Conservation (phyloP, 495 filamentous ascomycete genomes). For the Lophium mytilinum region DNA sequence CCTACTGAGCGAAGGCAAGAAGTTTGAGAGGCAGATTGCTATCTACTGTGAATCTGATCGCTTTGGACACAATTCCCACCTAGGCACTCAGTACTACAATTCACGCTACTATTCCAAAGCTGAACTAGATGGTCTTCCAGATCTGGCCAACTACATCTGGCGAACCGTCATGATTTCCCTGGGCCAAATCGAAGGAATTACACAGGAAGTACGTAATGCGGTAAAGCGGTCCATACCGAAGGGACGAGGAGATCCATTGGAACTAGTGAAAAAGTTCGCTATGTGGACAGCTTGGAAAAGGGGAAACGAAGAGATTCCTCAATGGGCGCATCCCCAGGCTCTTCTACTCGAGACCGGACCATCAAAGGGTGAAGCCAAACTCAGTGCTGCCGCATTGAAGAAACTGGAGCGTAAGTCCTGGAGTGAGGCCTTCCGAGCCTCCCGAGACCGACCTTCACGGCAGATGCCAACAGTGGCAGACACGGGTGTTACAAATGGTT, state of each 20-base stretch:
- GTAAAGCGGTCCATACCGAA: constrained; percentile 60
- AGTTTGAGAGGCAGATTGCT: constrained; percentile 47
- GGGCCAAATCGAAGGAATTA: constrained; percentile 54
- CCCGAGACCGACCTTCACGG: constrained; percentile 10
- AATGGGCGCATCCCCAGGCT: constrained; percentile 49
- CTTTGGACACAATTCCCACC: constrained; percentile 42
- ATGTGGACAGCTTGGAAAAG: constrained; percentile 70
- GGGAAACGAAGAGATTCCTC: constrained; percentile 57
- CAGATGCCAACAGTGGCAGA: constrained; percentile 4
- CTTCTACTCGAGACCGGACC: constrained; percentile 22
- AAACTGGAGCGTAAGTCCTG: constrained; percentile 28
- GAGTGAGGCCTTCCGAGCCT: constrained; percentile 23
- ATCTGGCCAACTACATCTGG: constrained; percentile 56
- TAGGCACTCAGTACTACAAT: constrained; percentile 46
- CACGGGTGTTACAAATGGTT: neutral
- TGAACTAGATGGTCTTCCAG: constrained; percentile 59
- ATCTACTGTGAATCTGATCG: constrained; percentile 53
- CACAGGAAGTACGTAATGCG: constrained; percentile 46
- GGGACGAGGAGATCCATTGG: constrained; percentile 52
- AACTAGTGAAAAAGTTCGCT: constrained; percentile 53
- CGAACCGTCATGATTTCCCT: constrained; percentile 60
- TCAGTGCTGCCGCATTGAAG: constrained; percentile 30
- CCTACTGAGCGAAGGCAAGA: constrained; percentile 47
- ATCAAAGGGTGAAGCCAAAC: constrained; percentile 27
- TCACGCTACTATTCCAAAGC: constrained; percentile 58